Evolutionary conservation across 78 protist species (phyloP).

Genomic region (Bigelowiella natans): DNA sequence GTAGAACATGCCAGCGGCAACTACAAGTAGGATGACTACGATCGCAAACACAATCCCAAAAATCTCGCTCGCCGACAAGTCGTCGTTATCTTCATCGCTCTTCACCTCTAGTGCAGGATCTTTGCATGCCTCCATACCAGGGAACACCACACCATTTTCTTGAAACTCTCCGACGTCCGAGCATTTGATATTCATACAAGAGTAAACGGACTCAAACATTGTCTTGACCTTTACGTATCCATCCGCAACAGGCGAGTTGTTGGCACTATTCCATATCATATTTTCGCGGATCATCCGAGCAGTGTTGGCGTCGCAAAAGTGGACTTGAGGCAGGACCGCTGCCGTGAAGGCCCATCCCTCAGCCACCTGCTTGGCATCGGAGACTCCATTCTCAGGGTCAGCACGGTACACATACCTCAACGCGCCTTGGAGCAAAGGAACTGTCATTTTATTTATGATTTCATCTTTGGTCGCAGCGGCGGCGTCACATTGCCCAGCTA

Average conservation of each 20-base stretch:
- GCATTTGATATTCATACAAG: not conserved
- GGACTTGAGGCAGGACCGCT: not conserved
- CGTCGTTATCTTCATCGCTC: too few relatives aligned
- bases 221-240: not conserved
- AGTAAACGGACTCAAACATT: not conserved
- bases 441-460: not conserved
- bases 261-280: not conserved
- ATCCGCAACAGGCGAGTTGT: not conserved
- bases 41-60: too few relatives aligned
- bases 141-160: too few relatives aligned
- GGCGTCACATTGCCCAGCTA: not conserved
- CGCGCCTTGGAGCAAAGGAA: slow-evolving; percentile 13
- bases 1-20: too few relatives aligned
- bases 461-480: not conserved
- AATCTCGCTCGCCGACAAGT: too few relatives aligned
- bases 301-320: not conserved
- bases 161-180: not conserved
- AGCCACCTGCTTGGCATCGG: too few relatives aligned
- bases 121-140: too few relatives aligned
- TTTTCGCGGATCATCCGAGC: not conserved
- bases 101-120: too few relatives aligned
- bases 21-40: too few relatives aligned
- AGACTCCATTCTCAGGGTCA: too few relatives aligned
- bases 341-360: not conserved
- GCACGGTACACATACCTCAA: slow-evolving; percentile 4